Percentiles rank a stretch among this genome's conserved stretches.
phyloP scores from a whole-genome alignment of 257 asterid species.

The Solanum paucissectum region DNA sequence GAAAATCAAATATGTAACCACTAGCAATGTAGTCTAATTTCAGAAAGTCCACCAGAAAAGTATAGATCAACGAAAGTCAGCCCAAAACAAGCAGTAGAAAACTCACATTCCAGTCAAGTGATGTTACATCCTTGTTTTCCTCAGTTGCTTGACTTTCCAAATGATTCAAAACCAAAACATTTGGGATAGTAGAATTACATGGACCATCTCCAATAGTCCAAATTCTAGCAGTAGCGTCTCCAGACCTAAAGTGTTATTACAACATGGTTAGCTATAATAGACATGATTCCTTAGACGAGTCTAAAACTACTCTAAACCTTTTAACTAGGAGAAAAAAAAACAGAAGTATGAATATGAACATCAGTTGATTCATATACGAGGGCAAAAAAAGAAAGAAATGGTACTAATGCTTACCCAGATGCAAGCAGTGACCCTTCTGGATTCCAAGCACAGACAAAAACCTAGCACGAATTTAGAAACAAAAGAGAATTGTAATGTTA shows the following conservation, averaged over 20 bases:
- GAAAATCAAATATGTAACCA: not conserved
- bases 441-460: constrained; percentile 95
- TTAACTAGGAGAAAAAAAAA: not conserved
- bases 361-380: not conserved
- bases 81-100: not conserved
- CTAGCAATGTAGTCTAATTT: not conserved
- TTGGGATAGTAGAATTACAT: constrained; percentile 45
- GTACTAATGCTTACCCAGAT: constrained; percentile 59
- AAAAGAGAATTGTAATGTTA: not conserved
- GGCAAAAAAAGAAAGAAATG: not conserved
- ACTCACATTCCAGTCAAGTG: constrained; percentile 97
- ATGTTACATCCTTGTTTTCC: constrained; percentile 90
- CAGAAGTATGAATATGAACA: not conserved
- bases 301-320: too few relatives aligned
- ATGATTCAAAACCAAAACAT: constrained; percentile 64
- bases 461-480: constrained; percentile 36
- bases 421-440: constrained; percentile 89
- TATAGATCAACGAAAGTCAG: not conserved
- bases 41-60: not conserved
- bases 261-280: too few relatives aligned
- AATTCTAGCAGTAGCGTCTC: constrained; percentile 94
- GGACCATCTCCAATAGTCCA: constrained; percentile 67
- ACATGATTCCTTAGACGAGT: too few relatives aligned
- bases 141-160: constrained; percentile 77
- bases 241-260: constrained; percentile 30